A percentile compares a stretch with the other conserved stretches of the same genome.
These are phyloP conservation scores for Fusarium penzigii DNA, from an alignment of 2,329 filamentous ascomycete genomes.

Conservation along the genomic window DNA sequence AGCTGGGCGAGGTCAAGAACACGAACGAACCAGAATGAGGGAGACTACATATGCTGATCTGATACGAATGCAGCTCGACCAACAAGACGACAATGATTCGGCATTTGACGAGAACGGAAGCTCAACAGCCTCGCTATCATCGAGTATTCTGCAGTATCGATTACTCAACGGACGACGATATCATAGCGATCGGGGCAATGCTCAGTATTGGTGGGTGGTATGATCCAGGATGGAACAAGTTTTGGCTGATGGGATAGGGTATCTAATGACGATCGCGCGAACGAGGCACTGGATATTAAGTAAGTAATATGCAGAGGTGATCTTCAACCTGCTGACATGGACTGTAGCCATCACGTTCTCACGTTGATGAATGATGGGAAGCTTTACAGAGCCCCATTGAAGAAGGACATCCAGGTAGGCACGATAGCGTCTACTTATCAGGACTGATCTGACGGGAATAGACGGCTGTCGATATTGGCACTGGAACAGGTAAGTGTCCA, in stretches of 20 bases:
- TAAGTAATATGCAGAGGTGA: not conserved
- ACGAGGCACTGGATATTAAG: slow-evolving; percentile 3
- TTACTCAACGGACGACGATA: slow-evolving; percentile 3
- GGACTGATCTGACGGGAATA: not conserved
- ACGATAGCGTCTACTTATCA: not conserved
- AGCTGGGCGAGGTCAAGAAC: not conserved
- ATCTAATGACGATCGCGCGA: slow-evolving; percentile 7
- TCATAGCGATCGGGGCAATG: slow-evolving; percentile 2
- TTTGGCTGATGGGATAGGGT: not conserved
- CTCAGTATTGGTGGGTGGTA: slow-evolving; percentile 2
- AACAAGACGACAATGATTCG: not conserved
- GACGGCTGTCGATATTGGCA: slow-evolving; percentile 1
- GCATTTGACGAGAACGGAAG: not conserved
- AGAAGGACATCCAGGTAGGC: not conserved
- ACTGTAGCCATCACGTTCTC: not conserved
- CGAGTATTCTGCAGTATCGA: slow-evolving; percentile 4
- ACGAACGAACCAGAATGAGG: rapidly evolving
- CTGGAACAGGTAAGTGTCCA: not conserved
- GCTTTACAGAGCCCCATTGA: not conserved
- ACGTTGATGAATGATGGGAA: not conserved
- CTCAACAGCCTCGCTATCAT: slow-evolving; percentile 4
- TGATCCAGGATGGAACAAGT: too few relatives aligned
- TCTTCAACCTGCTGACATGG: not conserved
- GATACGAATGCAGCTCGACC: not conserved
- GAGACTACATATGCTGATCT: not conserved